phyloP scores from a whole-genome alignment of 371 early-diverging fungal species.

The Mucor sp. region DNA sequence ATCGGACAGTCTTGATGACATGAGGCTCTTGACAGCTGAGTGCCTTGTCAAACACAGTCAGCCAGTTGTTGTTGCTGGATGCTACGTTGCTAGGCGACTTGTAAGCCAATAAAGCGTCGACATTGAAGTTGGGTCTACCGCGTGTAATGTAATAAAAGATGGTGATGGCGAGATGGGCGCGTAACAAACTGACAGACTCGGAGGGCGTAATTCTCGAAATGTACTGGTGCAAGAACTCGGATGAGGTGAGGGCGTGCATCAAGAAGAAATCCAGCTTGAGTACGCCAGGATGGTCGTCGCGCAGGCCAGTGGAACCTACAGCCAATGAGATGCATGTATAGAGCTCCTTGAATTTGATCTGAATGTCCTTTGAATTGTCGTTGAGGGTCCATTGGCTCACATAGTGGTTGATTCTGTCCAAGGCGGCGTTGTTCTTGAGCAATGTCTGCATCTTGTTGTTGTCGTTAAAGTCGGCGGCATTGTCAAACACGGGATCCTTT shows the following conservation, averaged over 20 bases:
- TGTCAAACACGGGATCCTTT: conserved; percentile 40
- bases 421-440: conserved; percentile 24
- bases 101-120: conserved; percentile 38
- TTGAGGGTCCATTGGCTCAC: conserved; percentile 36
- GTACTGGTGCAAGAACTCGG: conserved; percentile 49
- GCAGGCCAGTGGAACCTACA: conserved; percentile 36
- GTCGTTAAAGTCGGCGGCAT: conserved; percentile 16
- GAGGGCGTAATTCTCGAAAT: conserved; percentile 30
- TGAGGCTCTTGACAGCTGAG: conserved; percentile 54
- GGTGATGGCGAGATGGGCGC: conserved; percentile 35
- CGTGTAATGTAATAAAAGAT: conserved; percentile 40
- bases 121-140: conserved; percentile 47
- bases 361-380: conserved; percentile 31
- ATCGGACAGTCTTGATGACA: conserved; percentile 54
- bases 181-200: conserved; percentile 43
- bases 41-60: conserved; percentile 42
- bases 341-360: conserved; percentile 39
- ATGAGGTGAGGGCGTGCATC: conserved; percentile 60
- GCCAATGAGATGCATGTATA: conserved; percentile 25
- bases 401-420: conserved; percentile 32
- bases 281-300: conserved; percentile 25
- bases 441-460: conserved; percentile 21
- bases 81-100: conserved; percentile 4
- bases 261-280: conserved; percentile 47
- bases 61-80: conserved; percentile 47